phyloP scores from a whole-genome alignment of 371 early-diverging fungal genomes.

The Actinomucor elegans region DNA sequence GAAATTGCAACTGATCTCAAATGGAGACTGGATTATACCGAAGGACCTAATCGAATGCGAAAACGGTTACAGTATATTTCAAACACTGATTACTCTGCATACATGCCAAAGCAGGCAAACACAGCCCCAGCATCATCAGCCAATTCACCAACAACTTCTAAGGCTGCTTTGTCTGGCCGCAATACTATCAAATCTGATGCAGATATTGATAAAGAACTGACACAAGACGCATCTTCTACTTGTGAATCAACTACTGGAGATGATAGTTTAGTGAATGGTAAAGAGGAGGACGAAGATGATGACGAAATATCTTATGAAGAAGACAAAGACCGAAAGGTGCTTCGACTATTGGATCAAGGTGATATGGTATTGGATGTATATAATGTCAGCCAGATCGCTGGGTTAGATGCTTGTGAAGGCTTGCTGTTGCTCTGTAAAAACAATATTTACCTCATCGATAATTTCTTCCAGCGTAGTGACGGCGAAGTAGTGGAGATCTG shows the following conservation, averaged over 20 bases:
- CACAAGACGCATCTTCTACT: constrained; percentile 1
- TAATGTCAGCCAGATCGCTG: constrained; percentile 73
- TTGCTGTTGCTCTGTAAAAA: constrained; percentile 69
- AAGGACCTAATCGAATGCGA: constrained; percentile 65
- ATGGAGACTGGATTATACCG: constrained; percentile 78
- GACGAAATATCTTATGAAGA: constrained; percentile 60
- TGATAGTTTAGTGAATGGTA: background rate
- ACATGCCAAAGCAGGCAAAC: constrained; percentile 59
- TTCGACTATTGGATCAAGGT: constrained; percentile 68
- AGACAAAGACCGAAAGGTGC: constrained; percentile 72
- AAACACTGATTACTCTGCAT: constrained; percentile 30
- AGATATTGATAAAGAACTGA: constrained; percentile 15
- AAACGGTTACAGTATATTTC: constrained; percentile 47
- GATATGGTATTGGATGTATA: constrained; percentile 74
- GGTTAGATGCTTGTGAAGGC: constrained; percentile 76
- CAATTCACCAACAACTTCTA: background rate
- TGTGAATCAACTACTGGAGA: background rate
- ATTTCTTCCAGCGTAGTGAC: constrained; percentile 69
- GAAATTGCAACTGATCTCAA: constrained; percentile 30
- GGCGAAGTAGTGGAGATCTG: constrained; percentile 79
- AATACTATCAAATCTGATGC: background rate
- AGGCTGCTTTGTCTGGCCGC: background rate
- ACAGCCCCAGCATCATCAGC: constrained; percentile 1
- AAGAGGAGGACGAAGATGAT: constrained; percentile 23
- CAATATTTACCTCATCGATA: constrained; percentile 76